Base-by-base conservation (phyloP, 305 asterid species). In the Ruellia speciosa region DNA sequence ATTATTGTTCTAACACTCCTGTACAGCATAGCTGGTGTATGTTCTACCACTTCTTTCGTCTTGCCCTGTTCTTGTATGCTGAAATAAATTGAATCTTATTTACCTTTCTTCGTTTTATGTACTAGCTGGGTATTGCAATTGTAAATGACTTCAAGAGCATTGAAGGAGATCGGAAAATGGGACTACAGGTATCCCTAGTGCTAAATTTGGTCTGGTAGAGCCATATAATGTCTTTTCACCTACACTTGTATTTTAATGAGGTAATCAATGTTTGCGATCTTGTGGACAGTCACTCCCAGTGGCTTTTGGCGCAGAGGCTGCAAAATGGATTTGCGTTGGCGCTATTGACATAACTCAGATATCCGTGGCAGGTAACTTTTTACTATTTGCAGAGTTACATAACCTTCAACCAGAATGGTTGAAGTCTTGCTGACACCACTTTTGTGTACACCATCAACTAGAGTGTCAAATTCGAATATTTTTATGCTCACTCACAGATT, bases 301-400 rank as follows among this genome's bases (percentile, higher is more conserved):
- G 60, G 98, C 96, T 67, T 90, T 90, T 70, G 98, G 98, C 52
- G 59, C 75, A 24, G 98, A 90, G 77, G 68, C 95, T 68, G 98
- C 96, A 13, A 90, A 90, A 69, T 90, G 98, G 98, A 87, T 90
- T 58, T 90, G 96, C 37, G 95, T 90, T 59, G 95, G 98, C 52
- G 98, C 98, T 54, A 90, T 90, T 12, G 98, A 90, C 84, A 43
- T 90, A 62, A 90, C 98, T 72, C 98, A 90, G 70, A 35, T 90
- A 75, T 87, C 95, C 5, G 94, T 90, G 74, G 96, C 96, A 56
- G 97, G 97, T 87, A 74, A 54, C n/a, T 34, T 59, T 31, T 15
- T 16, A 14, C 52, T 6, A 47, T 14, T 47, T 47, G 18, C 9
- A 15, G 52, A 47, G 2, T 16, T 47, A 9, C 18, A 14, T n/a